Conservation (phyloP, 2,329 filamentous ascomycete species). For the Aspergillus caelatus region DNA sequence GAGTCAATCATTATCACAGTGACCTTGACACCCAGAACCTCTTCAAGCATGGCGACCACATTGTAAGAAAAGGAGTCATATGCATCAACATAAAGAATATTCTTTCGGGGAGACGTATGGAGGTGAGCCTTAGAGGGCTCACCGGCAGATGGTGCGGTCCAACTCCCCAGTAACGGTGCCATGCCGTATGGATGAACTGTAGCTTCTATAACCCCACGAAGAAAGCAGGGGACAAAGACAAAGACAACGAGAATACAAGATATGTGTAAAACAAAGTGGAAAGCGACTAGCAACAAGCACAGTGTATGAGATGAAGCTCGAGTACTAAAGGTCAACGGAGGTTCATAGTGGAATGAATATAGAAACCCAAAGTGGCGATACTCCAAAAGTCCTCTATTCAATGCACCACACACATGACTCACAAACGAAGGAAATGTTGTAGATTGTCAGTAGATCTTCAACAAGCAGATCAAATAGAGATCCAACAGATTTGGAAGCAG, state of each 20-base stretch:
- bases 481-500: not conserved
- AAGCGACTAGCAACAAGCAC: not conserved
- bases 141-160: slow-evolving; percentile 18
- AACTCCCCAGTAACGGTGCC: slow-evolving; percentile 35
- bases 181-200: slow-evolving; percentile 15
- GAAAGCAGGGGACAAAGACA: not conserved
- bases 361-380: not conserved
- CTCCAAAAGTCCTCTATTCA: not conserved
- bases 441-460: not conserved
- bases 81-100: slow-evolving; percentile 86
- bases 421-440: not conserved
- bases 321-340: not conserved
- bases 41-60: slow-evolving; percentile 79
- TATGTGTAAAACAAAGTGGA: not conserved
- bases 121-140: slow-evolving; percentile 1
- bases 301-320: not conserved
- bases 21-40: slow-evolving; percentile 68
- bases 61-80: slow-evolving; percentile 98
- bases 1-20: slow-evolving; percentile 73
- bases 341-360: not conserved
- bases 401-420: not conserved
- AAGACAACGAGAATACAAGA: not conserved
- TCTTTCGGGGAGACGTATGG: slow-evolving; percentile 19
- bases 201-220: not conserved
- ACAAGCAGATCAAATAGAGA: not conserved